Base-by-base conservation (phyloP, 2,329 filamentous ascomycete genomes). In the Didymellaceae sp. region DNA sequence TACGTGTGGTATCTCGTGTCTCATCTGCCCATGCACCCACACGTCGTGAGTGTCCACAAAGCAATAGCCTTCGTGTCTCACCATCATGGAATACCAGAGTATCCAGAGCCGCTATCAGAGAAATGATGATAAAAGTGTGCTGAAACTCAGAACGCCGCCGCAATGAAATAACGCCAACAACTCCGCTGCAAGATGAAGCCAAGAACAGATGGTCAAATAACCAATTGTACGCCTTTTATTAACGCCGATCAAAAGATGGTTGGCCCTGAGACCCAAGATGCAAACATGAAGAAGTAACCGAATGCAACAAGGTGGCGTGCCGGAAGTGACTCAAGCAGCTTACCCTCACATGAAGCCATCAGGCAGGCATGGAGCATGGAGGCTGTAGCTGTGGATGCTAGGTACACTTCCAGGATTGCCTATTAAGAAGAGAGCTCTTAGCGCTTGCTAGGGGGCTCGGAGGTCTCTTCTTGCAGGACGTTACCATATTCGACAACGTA, bases 401-500 rank as follows among this genome's bases (percentile, higher is more conserved):
- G 41, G 50, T 42, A 45, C 41, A 45, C 24, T 33, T 39, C 53
- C 44, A 45, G 62, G 42, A 33, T 53, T 55, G 57, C 61, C 63
- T 63, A 57, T 39, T 21, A 49, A 52, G 43, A 45, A 44, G 54
- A 32, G 57, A 52, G 16, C 34, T 55, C 61, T 63, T 56, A 67
- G 58, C 56, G 52, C 53, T 57, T 52, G 54, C 52, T 59, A 54
- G 55, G 57, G 28, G 61, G 58, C 58, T 65, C 62, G 30, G 62
- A 58, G 34, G 49, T 41, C 44, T 70, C 62, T 52, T 65, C 62
- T 46, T 65, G 57, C 18, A 70, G 55, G 21, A 26, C 53, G 48
- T 71, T 70, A 60, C 69, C 68, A 48, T 61, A 72, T 33, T 66
- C 57, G 26, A 55, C 52, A 20, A 71, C 68, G 48, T 73, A 89